Base-by-base conservation (phyloP, 2,329 filamentous ascomycete species). In the Lithohypha guttulata region DNA sequence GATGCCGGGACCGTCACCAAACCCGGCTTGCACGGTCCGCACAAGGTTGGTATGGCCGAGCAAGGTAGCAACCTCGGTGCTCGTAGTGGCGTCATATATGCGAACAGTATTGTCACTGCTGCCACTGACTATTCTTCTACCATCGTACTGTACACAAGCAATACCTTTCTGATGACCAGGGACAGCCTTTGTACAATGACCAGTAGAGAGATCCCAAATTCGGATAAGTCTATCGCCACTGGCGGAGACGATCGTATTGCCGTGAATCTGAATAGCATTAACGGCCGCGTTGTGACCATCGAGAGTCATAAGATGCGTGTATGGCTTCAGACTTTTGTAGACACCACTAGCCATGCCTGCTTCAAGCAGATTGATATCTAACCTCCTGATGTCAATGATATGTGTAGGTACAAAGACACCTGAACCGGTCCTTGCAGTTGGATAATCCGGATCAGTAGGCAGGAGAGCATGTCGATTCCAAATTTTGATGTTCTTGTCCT, bases 41-140 rank as follows among this genome's bases (percentile, higher is more conserved):
- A 98, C 91, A 13, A 98, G 73, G 49, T 84, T 83, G 3, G 68
- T 71, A 56, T 98, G 91, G 8, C 83, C 83, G 35, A 79, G 72
- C 6, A 98, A 69, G 54, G 83, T 89, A 11, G 87, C 89, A 4
- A 96, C 85, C 59, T 96, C 87, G 8, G 91, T 79, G 3, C 83
- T 82, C 0, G 85, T 86, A 31, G 75, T 73, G 30, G 82, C 79
- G 56, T 96, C 91, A 57, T 93, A 98, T 14, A 98, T 91, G 50
- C 91, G 86, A 21, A 98, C 85, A 27, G 91, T 87, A 56, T 93
- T 86, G 59, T 98, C 91, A 51, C 87, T 95, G 59, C 87, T 95
- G 2, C 91, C 91, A 52, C 85, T 95, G 36, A 98, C 85, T 46
- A 98, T 93, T 14, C 91, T 77, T 35, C 84, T 78, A 18, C 85